A percentile compares a stretch with the other conserved stretches of the same genome.
Evolutionary conservation across 768 basidiomycete genomes (phyloP).

Genomic region (Nidularia pulvinata): DNA sequence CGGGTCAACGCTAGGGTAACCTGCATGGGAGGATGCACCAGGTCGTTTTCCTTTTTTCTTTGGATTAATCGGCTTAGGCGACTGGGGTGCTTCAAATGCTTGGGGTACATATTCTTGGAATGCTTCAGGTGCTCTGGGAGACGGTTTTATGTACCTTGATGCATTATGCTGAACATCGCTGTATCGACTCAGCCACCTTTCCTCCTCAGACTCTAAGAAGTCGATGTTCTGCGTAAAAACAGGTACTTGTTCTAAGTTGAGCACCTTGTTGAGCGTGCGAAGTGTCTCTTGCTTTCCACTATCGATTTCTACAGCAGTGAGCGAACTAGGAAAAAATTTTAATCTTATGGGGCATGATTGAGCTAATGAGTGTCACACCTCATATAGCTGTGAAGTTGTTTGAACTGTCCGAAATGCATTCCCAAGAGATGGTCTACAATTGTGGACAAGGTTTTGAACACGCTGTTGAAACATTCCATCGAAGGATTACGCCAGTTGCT

Average conservation of each 20-base stretch:
- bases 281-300: too few relatives aligned
- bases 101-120: too few relatives aligned
- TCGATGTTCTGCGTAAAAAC: background rate
- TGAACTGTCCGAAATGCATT: conserved; percentile 27
- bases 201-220: background rate
- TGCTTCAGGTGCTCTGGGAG: too few relatives aligned
- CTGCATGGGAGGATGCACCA: too few relatives aligned
- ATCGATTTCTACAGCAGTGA: too few relatives aligned
- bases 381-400: conserved; percentile 18
- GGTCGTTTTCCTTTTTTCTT: too few relatives aligned
- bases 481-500: conserved; percentile 24
- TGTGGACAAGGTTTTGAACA: conserved; percentile 5
- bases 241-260: background rate
- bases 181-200: background rate
- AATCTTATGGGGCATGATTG: too few relatives aligned
- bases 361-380: conserved; percentile 10
- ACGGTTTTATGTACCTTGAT: too few relatives aligned
- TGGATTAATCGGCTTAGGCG: too few relatives aligned
- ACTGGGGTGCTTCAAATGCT: too few relatives aligned
- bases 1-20: too few relatives aligned
- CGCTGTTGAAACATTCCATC: conserved; percentile 23
- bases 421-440: conserved; percentile 16
- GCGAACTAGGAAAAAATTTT: too few relatives aligned
- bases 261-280: background rate
- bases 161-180: background rate